Base-by-base conservation (phyloP, 1,139 yeast species). In the Entelexis sorbosivorans region DNA sequence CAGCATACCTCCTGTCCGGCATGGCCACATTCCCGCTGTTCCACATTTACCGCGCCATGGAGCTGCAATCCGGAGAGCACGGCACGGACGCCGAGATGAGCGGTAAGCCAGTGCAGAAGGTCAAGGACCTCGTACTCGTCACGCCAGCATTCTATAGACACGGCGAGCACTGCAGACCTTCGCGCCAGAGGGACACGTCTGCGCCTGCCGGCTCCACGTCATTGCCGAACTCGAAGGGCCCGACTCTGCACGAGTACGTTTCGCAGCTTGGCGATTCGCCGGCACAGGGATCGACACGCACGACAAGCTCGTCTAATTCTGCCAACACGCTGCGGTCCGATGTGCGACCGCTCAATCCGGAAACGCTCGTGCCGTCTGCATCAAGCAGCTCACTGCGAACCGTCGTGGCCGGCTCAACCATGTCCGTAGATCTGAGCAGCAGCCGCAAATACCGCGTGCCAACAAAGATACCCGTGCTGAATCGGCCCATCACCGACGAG, bases 21-120 rank as follows among this genome's bases (percentile, higher is more conserved):
- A 81, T 80, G 72, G 89, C 91, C 38, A 91, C 88, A 4, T 69
- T 84, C 54, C 96, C 98, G 0, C 84, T 91, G 50, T 77, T 87
- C 43, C 74, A 81, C 55, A 74, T 89, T 42, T 87, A 84, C 62
- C 79, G 81, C 54, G 96, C 95, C 0, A 85, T 96, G 1, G 96
- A 86, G 63, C 77, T 72, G 1, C 17, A 38, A 28, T 34, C 53
- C 13, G 26, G 44, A 7, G 22, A 34, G 17, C 28, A 33, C 42
- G 2, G 20, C 31, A 11, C 13, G 10, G 46, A 50, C 26, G 11
- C 32, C 11, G 46, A 26, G n/a, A 29, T 17, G 29, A 33, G 26
- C 17, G 26, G 26, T 17, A 50, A 5, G 31, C 38, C 35, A 8
- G 34, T 22, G n/a, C 26, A 22, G 19, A 45, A 28, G 33, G 33